Evolutionary conservation across 768 basidiomycete genomes (phyloP).

Genomic region (Mycena metata): DNA sequence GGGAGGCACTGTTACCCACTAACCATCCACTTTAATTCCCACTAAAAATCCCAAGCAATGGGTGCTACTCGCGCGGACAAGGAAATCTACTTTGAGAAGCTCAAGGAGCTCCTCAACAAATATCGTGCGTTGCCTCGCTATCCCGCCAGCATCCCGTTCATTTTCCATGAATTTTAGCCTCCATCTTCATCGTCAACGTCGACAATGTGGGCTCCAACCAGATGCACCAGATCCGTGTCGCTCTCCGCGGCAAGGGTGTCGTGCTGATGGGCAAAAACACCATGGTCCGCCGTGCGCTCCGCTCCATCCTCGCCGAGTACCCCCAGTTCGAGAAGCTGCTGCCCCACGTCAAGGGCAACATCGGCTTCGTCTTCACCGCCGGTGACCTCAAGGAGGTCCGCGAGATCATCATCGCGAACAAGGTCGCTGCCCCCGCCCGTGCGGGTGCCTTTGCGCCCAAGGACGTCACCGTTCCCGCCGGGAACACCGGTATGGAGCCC

Average conservation of each 20-base stretch:
- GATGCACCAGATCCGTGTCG: conserved; percentile 97
- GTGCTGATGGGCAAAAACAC: conserved; percentile 99
- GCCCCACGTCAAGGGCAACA: conserved; percentile 96
- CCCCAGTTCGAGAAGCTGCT: conserved; percentile 98
- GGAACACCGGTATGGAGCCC: conserved; percentile 99
- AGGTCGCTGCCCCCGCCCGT: conserved; percentile 98
- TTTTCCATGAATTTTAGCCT: conserved; percentile 80
- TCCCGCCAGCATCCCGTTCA: not conserved
- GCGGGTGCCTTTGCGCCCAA: conserved; percentile 96
- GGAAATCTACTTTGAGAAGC: conserved; percentile 91
- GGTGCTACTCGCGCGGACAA: conserved; percentile 93
- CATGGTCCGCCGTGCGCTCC: conserved; percentile 99
- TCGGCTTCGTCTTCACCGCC: conserved; percentile 98
- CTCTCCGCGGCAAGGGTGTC: conserved; percentile 96
- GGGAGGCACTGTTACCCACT: conserved; percentile 80
- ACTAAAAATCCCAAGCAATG: conserved; percentile 70
- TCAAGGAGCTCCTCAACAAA: conserved; percentile 91
- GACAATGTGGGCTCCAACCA: conserved; percentile 99
- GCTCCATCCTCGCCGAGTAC: conserved; percentile 88
- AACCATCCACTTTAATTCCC: conserved; percentile 37
- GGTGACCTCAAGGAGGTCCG: conserved; percentile 95
- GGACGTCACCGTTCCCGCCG: conserved; percentile 92
- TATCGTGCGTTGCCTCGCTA: conserved; percentile 77
- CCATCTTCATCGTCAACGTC: conserved; percentile 99
- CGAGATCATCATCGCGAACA: conserved; percentile 94